Base-by-base conservation (phyloP, 768 basidiomycete genomes). In the Pholiota conissans region DNA sequence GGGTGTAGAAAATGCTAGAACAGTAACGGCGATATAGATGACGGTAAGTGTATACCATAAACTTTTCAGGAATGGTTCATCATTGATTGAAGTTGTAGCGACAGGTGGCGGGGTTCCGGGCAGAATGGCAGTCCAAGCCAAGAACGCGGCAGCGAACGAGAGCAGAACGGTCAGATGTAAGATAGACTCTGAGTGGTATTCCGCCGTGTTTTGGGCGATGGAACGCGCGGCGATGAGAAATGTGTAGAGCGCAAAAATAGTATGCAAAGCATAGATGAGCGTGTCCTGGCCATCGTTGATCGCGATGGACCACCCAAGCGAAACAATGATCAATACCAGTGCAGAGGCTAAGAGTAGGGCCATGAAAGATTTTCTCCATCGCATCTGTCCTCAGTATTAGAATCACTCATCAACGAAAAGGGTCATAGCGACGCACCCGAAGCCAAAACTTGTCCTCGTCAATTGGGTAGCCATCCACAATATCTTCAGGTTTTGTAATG, bases 401-500 rank as follows among this genome's bases (percentile, higher is more conserved):
- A n/a, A n/a, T n/a, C n/a, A n/a, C n/a, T n/a, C n/a, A n/a, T n/a
- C n/a, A n/a, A n/a, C n/a, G n/a, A n/a, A n/a, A 82, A 86, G 42
- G 13, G 70, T 74, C 72, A n/a, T 64, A 62, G 86, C 85, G 87
- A 65, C 72, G 29, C 61, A 74, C 73, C 58, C 57, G 49, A 22
- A 30, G 47, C 73, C 73, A 74, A 54, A 74, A 74, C 16, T 48
- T 57, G 22, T 71, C 69, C 50, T 58, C 68, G 27, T 72, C 69
- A 50, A 73, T 66, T 46, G 71, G 69, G 49, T 71, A 69, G 9
- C 73, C 73, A 27, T 74, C 69, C 11, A 65, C 52, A 1, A 71
- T 22, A 69, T 93, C 91, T 67, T 88, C 86, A 8, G 85, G 82
- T n/a, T 67, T 84, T 18, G 84, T 81, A n/a, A 93, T 85, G 55